Evolutionary conservation across 257 asterid species (phyloP), one percentile per base, ranked within the genome.

Genomic region (Nicotiana tabacum): DNA sequence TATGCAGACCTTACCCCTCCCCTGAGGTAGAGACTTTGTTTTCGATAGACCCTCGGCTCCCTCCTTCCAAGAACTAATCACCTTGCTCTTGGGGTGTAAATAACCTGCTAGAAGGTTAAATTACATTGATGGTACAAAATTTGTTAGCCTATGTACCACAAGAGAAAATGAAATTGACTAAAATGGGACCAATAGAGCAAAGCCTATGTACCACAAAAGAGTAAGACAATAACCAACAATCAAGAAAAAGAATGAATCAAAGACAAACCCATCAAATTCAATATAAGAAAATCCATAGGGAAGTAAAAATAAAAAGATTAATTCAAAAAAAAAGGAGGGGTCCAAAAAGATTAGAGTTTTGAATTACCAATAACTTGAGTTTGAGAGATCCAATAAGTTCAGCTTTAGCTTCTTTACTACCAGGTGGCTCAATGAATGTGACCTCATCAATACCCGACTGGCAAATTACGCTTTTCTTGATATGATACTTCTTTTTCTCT

Each of bases 281-380:
- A 68, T 9, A 4, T 37, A 68, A 37, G 39, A 24, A 24, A 24
- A 0, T 24, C 27, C 27, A 24, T 24, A 4, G 32, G 18, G 32
- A 69, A n/a, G 56, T 37, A 2, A 37, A 0, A 37, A 69, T 16
- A 9, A 69, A 12, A 9, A 37, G 32, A 18, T 37, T 18, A 35
- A 4, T 35, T 37, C 77, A 39, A 29, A 12, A 0, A n/a, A 17
- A 33, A 4, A 30, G 3, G 55, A 57, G 51, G 1, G 72, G 48
- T 77, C 65, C 13, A 29, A 51, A 77, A 27, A 65, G 83, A 43
- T 77, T 62, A n/a, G 74, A 80, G 7, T 18, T 64, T 6, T 43
- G 12, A 21, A 39, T 15, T 83, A 95, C 97, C 94, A 95, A 83
- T 70, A 93, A 84, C 68, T 93, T 95, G 84, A 93, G 83, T 92